A percentile compares a stretch with the other conserved stretches of the same genome.
phyloP scores from a whole-genome alignment of 768 basidiomycete species.

The Rhodotorula babjevae region DNA sequence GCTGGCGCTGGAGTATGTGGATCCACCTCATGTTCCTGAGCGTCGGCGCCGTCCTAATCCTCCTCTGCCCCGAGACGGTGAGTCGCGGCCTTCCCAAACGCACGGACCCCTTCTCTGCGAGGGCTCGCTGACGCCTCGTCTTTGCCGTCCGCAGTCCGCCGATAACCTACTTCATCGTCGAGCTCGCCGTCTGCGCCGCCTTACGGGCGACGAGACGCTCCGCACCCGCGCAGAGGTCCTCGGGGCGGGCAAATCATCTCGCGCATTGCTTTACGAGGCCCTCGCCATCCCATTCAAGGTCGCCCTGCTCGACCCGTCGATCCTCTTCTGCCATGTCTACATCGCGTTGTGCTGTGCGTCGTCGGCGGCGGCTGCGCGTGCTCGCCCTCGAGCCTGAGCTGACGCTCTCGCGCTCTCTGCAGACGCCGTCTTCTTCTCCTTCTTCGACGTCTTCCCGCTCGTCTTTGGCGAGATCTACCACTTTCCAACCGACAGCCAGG shows the following conservation, averaged over 20 bases:
- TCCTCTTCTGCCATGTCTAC: constrained; percentile 30
- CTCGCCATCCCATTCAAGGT: constrained; percentile 33
- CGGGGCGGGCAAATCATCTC: rapidly evolving
- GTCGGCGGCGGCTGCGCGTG: neutral
- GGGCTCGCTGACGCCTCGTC: rapidly evolving
- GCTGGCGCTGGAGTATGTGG: constrained; percentile 49
- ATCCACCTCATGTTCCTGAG: constrained; percentile 37
- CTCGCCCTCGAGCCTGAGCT: neutral
- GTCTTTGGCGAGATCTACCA: constrained; percentile 9
- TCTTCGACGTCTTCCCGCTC: constrained; percentile 25
- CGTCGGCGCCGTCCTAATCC: constrained; percentile 39
- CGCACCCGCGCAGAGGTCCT: constrained; percentile 21
- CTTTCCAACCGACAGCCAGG: neutral
- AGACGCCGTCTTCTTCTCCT: constrained; percentile 1
- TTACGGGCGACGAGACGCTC: constrained; percentile 45
- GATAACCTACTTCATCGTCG: constrained; percentile 46
- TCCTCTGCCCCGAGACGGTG: constrained; percentile 46
- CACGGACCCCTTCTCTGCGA: neutral
- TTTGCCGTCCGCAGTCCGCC: constrained; percentile 16
- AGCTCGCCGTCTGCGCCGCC: constrained; percentile 45
- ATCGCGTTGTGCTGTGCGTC: constrained; percentile 20
- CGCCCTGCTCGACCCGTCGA: constrained; percentile 28
- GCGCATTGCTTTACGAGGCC: constrained; percentile 10
- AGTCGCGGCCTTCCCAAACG: neutral
- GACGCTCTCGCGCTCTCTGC: neutral